Conservation (phyloP, 345 rosid species). For the Acer yangbiense region DNA sequence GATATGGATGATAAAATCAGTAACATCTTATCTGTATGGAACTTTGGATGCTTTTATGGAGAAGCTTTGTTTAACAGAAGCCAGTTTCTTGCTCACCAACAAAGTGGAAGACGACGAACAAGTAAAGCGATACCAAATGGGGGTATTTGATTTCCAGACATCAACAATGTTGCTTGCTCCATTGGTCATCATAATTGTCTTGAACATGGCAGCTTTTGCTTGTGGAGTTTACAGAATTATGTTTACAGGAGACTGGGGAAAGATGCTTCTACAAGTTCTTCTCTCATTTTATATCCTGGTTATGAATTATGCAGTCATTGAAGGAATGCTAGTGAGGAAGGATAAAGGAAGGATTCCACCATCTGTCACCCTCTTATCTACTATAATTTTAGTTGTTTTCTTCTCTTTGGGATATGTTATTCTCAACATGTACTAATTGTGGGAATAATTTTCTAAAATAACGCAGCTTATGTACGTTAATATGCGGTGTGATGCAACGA, state of each 20-base stretch:
- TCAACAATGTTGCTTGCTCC: slow-evolving; percentile 40
- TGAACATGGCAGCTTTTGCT: slow-evolving; percentile 31
- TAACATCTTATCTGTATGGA: slow-evolving; percentile 29
- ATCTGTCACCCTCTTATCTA: slow-evolving; percentile 25
- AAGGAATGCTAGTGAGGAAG: slow-evolving; percentile 42
- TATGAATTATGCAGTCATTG: slow-evolving; percentile 37
- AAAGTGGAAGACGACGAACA: slow-evolving; percentile 34
- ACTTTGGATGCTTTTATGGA: slow-evolving; percentile 33
- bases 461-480: no score
- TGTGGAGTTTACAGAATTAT: slow-evolving; percentile 34
- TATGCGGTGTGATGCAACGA: no score
- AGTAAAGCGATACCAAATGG: slow-evolving; percentile 29
- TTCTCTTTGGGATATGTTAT: slow-evolving; percentile 21
- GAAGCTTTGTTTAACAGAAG: slow-evolving; percentile 30
- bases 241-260: slow-evolving; percentile 22
- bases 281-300: slow-evolving; percentile 34
- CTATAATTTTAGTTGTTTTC: slow-evolving; percentile 14
- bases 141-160: slow-evolving; percentile 38
- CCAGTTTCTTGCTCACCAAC: slow-evolving; percentile 41
- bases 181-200: slow-evolving; percentile 27
- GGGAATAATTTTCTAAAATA: no score
- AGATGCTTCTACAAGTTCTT: slow-evolving; percentile 24
- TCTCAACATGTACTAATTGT: background rate
- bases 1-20: slow-evolving; percentile 46
- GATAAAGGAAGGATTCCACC: slow-evolving; percentile 40